These are phyloP conservation scores for Achaetomiella virescens DNA, from an alignment of 495 filamentous ascomycete genomes.

Conservation along the genomic window DNA sequence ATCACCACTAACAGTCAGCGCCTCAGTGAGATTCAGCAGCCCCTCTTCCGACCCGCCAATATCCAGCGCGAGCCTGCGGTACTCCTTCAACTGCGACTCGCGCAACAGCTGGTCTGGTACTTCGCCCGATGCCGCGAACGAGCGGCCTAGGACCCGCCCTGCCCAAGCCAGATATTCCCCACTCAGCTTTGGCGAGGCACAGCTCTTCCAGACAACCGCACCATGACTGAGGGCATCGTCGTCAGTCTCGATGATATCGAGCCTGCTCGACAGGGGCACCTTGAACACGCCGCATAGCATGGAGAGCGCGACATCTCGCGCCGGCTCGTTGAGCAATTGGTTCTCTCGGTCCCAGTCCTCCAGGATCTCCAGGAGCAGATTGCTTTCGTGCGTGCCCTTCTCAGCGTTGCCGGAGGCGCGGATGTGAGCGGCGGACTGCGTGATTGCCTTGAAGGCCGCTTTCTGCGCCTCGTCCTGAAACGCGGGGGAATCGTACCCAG, in stretches of 20 bases:
- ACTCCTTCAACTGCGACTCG: constrained; percentile 50
- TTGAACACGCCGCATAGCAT: constrained; percentile 71
- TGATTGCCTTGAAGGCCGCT: constrained; percentile 56
- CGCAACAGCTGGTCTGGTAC: constrained; percentile 52
- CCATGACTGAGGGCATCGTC: constrained; percentile 53
- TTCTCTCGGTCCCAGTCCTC: constrained; percentile 57
- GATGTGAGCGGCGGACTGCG: constrained; percentile 55
- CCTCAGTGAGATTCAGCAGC: constrained; percentile 58
- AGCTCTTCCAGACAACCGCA: constrained; percentile 66
- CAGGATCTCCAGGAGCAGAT: constrained; percentile 66
- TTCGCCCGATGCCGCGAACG: constrained; percentile 69
- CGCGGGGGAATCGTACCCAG: constrained; percentile 45
- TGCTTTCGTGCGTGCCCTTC: constrained; percentile 59
- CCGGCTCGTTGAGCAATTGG: constrained; percentile 60
- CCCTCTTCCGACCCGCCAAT: constrained; percentile 41
- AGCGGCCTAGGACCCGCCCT: constrained; percentile 72
- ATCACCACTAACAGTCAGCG: constrained; percentile 59
- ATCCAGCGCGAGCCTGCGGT: constrained; percentile 36
- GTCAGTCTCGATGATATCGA: constrained; percentile 60
- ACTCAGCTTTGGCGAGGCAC: constrained; percentile 54
- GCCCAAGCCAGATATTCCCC: constrained; percentile 76
- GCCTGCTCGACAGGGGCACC: constrained; percentile 44
- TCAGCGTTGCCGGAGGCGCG: constrained; percentile 53
- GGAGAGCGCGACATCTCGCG: constrained; percentile 62
- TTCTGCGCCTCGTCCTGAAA: constrained; percentile 42